Evolutionary conservation across 345 rosid genomes (phyloP).

Genomic region (Acer yangbiense): DNA sequence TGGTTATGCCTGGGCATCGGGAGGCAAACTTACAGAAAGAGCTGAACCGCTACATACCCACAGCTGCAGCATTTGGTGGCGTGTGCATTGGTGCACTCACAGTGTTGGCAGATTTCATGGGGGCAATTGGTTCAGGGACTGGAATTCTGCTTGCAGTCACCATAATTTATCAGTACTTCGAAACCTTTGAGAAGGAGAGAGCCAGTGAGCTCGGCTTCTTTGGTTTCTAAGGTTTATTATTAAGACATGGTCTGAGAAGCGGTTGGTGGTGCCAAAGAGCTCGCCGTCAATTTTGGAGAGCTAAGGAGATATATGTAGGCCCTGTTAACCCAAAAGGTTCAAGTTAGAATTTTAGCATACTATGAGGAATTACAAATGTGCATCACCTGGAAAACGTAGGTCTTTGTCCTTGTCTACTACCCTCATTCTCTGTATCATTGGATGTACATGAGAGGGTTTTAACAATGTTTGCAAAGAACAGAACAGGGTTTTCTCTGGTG

Average conservation of each 20-base stretch:
- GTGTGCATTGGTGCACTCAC: conserved; percentile 84
- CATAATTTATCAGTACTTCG: conserved; percentile 82
- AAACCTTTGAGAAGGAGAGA: conserved; percentile 91
- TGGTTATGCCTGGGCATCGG: conserved; percentile 95
- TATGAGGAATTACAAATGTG: conserved; percentile 8
- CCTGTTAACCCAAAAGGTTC: conserved; percentile 19
- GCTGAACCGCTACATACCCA: conserved; percentile 83
- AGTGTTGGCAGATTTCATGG: conserved; percentile 88
- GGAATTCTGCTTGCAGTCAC: conserved; percentile 88
- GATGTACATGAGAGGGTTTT: not conserved
- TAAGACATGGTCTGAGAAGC: not conserved
- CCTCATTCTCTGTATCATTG: not conserved
- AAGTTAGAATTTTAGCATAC: conserved; percentile 11
- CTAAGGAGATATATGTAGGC: conserved; percentile 18
- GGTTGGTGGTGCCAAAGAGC: conserved; percentile 18
- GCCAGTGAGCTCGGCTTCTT: conserved; percentile 91
- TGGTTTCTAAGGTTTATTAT: conserved; percentile 51
- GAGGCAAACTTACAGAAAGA: conserved; percentile 89
- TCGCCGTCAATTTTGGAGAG: conserved; percentile 19
- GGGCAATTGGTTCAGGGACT: conserved; percentile 86
- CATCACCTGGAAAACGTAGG: conserved; percentile 2
- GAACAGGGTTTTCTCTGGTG: not conserved
- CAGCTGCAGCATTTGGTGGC: conserved; percentile 93
- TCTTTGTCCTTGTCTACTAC: not conserved
- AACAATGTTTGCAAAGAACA: not conserved